Evolutionary conservation across 139 green algal species (phyloP), one percentile per base, ranked within the genome.

Genomic region (Closterium sp.): DNA sequence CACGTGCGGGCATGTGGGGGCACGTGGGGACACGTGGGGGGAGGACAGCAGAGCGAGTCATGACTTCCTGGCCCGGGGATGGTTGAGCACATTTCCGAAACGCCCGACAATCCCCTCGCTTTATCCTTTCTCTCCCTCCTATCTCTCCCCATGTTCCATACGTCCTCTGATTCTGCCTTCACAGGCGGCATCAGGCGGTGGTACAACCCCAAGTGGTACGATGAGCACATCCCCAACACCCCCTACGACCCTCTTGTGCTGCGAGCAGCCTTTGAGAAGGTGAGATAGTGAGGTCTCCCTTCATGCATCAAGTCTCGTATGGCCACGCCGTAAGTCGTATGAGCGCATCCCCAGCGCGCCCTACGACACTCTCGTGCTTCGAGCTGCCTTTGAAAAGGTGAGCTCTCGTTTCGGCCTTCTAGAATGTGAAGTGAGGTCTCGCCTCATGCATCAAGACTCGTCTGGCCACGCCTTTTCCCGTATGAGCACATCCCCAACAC

Each of bases 41-140:
- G 98, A 97, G 95, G 97, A 97, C 90, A 97, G 97, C 25, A 34
- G 89, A n/a, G n/a, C n/a, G n/a, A n/a, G n/a, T n/a, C n/a, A n/a
- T n/a, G n/a, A n/a, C n/a, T n/a, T n/a, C n/a, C n/a, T n/a, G n/a
- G n/a, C n/a, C n/a, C n/a, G 32, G 98, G 96, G 96, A 84, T 97
- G 5, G 81, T 31, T 1, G 91, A 96, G 38, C 16, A 87, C 31
- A 64, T 16, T 94, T 95, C 43, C 93, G 33, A 30, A 66, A 84
- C 5, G 88, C 93, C 34, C 87, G 90, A 88, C 32, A 93, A 96
- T 93, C 86, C 95, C 36, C 36, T 55, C 6, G 36, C 6, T 6
- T 6, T 55, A 12, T 6, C 36, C 36, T 55, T 55, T 55, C 36
- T 6, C 36, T 55, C 36, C 4, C 36, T 55, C 6, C 36, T 55